Percentiles rank a stretch among this genome's conserved stretches.
These are phyloP conservation scores for Nepenthes mirabilis DNA, from an alignment of 148 eudicot genomes.

Conservation along the genomic window DNA sequence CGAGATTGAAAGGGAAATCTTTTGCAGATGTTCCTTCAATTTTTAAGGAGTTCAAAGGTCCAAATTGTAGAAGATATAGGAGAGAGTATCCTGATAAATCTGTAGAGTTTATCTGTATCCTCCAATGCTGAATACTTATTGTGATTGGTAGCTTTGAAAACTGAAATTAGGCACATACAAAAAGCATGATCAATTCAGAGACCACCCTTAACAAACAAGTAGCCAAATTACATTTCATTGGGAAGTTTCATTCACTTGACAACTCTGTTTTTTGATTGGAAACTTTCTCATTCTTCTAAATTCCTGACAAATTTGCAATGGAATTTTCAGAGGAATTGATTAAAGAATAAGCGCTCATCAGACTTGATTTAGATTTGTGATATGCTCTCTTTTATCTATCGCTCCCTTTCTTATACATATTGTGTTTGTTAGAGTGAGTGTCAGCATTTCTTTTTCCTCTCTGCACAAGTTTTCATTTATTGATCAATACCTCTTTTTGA, in stretches of 20 bases:
- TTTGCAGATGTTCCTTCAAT: too few species aligned
- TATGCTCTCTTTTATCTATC: slow-evolving; percentile 35
- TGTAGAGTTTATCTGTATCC: too few species aligned
- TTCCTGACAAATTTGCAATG: slow-evolving; percentile 3
- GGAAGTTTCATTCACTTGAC: slow-evolving; percentile 46
- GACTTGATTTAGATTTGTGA: slow-evolving; percentile 54
- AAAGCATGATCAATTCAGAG: slow-evolving; percentile 49
- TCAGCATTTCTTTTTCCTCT: background rate
- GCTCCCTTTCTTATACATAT: background rate
- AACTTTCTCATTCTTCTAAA: background rate
- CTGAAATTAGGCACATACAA: slow-evolving; percentile 38
- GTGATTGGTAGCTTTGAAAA: background rate
- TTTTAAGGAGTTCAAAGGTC: too few species aligned
- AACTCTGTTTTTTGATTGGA: slow-evolving; percentile 1
- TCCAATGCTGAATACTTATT: too few species aligned
- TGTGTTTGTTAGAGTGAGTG: too few species aligned
- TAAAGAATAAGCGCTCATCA: slow-evolving; percentile 85
- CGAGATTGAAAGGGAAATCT: too few species aligned
- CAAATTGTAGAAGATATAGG: too few species aligned
- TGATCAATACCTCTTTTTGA: too few species aligned
- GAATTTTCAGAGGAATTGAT: slow-evolving; percentile 66
- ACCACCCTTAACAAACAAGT: slow-evolving; percentile 18
- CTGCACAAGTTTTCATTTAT: background rate
- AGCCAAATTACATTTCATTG: slow-evolving; percentile 39
- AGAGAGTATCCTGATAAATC: too few species aligned